A percentile compares a stretch with the other conserved stretches of the same genome.
These are phyloP conservation scores for Fermentozyma sake DNA, from an alignment of 1,139 yeast genomes.

Conservation along the genomic window DNA sequence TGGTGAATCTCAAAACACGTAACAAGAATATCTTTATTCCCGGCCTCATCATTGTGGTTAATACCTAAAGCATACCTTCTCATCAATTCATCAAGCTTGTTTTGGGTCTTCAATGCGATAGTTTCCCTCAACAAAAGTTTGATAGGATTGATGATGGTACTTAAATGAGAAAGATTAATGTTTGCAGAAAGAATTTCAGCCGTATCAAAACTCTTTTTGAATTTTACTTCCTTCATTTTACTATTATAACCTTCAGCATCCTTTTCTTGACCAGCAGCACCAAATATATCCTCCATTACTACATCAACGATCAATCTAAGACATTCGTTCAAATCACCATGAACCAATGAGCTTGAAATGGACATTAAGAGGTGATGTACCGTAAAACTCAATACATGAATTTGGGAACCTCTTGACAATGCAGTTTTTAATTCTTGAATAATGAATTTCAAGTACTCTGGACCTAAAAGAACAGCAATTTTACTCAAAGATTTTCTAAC, in stretches of 20 bases:
- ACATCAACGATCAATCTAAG: conserved; percentile 59
- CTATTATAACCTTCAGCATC: conserved; percentile 90
- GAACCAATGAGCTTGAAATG: conserved; percentile 42
- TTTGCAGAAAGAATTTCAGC: conserved; percentile 72
- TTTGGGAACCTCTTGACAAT: conserved; percentile 83
- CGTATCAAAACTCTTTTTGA: conserved; percentile 83
- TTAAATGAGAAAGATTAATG: conserved; percentile 57
- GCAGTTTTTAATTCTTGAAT: conserved; percentile 76
- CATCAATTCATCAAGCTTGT: conserved; percentile 73
- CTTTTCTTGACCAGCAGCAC: conserved; percentile 89
- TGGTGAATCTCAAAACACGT: conserved; percentile 72
- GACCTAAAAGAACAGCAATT: conserved; percentile 63
- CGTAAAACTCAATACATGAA: conserved; percentile 88
- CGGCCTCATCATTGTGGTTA: conserved; percentile 61
- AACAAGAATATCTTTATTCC: conserved; percentile 55
- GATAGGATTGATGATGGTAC: conserved; percentile 65
- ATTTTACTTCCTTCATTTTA: conserved; percentile 86
- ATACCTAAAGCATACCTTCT: conserved; percentile 76
- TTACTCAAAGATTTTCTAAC: conserved; percentile 73
- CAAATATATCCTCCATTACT: conserved; percentile 90
- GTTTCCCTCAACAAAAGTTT: conserved; percentile 62
- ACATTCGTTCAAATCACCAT: conserved; percentile 76
- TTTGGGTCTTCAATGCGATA: conserved; percentile 63
- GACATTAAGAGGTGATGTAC: conserved; percentile 67
- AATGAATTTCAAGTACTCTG: conserved; percentile 68